Conservation (phyloP, 257 asterid species). For the Cinchona pubescens region DNA sequence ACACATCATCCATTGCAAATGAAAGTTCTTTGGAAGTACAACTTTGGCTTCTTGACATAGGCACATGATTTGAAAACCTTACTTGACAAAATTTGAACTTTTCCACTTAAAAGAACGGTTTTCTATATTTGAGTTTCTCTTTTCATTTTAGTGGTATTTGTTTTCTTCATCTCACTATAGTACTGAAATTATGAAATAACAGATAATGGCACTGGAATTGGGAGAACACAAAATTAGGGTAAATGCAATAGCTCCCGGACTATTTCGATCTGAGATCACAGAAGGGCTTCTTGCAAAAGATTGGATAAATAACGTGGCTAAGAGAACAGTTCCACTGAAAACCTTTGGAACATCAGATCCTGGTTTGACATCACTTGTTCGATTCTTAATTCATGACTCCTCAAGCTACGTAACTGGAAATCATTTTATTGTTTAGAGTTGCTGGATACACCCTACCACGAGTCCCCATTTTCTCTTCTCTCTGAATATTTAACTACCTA, state of each 20-base stretch:
- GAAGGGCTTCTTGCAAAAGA: slow-evolving; percentile 3
- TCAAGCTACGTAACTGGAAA: slow-evolving; percentile 14
- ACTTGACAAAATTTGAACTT: too few species aligned
- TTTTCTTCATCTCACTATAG: neutral
- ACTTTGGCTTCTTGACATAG: too few species aligned
- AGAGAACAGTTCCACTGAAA: slow-evolving; percentile 9
- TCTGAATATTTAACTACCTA: too few species aligned
- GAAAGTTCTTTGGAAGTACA: too few species aligned
- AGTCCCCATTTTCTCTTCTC: slow-evolving; percentile 13
- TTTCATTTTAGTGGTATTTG: too few species aligned
- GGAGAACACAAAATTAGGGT: slow-evolving; percentile 16
- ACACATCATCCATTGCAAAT: too few species aligned
- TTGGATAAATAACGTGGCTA: slow-evolving; percentile 4
- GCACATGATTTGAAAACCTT: too few species aligned
- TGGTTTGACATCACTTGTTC: too few species aligned
- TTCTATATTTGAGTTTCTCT: too few species aligned
- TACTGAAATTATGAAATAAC: neutral
- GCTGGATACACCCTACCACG: slow-evolving; percentile 15
- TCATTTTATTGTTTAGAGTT: slow-evolving; percentile 23
- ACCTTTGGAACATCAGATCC: slow-evolving; percentile 11
- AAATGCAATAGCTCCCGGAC: slow-evolving; percentile 10
- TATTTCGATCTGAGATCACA: slow-evolving; percentile 13
- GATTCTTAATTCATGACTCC: slow-evolving; percentile 22
- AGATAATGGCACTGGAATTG: slow-evolving; percentile 22
- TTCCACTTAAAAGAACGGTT: too few species aligned